Base-by-base conservation (phyloP, 257 asterid genomes). In the Solanum neorickii region DNA sequence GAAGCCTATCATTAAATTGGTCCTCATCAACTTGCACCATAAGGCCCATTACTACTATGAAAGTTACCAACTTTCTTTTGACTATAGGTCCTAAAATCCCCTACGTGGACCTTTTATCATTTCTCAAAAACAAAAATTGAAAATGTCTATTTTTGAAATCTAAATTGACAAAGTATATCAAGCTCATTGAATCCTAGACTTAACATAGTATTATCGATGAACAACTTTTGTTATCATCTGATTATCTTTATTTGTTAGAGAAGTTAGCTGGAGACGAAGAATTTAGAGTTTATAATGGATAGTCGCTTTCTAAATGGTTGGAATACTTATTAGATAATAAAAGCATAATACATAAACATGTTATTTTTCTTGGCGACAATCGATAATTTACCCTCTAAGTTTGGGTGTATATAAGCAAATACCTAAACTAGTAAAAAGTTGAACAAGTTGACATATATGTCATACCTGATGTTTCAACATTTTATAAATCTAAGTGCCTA, bases 21-120 rank as follows among this genome's bases (percentile, higher is more conserved):
- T 68, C 89, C 89, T 87, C 62, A 86, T 46, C 86, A 62, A 87
- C 49, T 62, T 80, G 88, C 42, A 8, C 68, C 44, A 25, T 47
- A 27, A 27, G 27, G 68, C 44, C 66, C 84, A 80, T 80, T 44
- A 46, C 42, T 77, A 42, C n/a, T 16, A n/a, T 27, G 21, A 12
- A 78, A 46, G 41, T 46, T 46, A 66, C 84, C 83, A 46, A 46
- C n/a, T 78, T 44, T 78, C 66, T 46, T 15, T 78, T 78, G 66
- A 78, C 66, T 44, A 46, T 21, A 78, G 84, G 42, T 46, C 84
- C 42, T 31, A 46, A 74, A 74, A 74, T 74, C 31, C 18, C 65
- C 66, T 27, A 78, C 85, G 85, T 47, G 68, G 85, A 47, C 68
- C 85, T 47, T 49, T 80, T 47, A 47, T 65, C 29, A 29, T 46